Evolutionary conservation across 2,329 filamentous ascomycete genomes (phyloP).

Genomic region (Neophaeococcomyces mojaviensis): DNA sequence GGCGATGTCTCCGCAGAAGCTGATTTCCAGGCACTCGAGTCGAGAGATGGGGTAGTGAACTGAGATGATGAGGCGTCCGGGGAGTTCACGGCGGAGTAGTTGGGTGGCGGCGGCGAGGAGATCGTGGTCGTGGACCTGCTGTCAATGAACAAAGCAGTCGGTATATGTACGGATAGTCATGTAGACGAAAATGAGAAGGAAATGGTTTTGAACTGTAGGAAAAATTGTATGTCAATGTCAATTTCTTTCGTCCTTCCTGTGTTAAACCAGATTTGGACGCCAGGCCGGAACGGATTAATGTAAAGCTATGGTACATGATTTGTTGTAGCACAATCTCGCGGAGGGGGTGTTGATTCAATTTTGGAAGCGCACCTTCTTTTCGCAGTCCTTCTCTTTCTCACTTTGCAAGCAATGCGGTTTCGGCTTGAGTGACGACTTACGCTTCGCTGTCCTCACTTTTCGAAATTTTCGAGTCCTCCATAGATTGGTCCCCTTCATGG

Average conservation of each 20-base stretch:
- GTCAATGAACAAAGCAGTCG: conserved; percentile 7
- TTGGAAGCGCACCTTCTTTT: not conserved
- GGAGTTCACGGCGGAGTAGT: conserved; percentile 1
- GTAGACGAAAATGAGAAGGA: not conserved
- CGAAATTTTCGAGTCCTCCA: conserved; percentile 3
- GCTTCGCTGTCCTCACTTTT: conserved; percentile 9
- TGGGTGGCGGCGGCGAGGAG: conserved; percentile 5
- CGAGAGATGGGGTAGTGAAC: not conserved
- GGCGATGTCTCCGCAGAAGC: not conserved
- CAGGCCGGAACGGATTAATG: not conserved
- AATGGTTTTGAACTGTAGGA: not conserved
- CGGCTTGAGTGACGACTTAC: conserved; percentile 7
- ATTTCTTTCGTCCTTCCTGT: not conserved
- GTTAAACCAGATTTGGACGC: not conserved
- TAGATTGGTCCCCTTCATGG: conserved; percentile 3
- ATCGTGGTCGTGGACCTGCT: conserved; percentile 1
- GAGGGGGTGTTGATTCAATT: not conserved
- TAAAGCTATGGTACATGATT: not conserved
- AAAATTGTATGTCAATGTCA: not conserved
- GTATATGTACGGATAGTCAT: conserved; percentile 6
- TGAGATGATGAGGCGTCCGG: not conserved
- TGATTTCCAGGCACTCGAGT: not conserved
- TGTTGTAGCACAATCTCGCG: not conserved
- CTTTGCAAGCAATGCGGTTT: not conserved
- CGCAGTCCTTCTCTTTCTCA: not conserved